phyloP scores from a whole-genome alignment of 495 filamentous ascomycete species.

The Penicillium alfredii region DNA sequence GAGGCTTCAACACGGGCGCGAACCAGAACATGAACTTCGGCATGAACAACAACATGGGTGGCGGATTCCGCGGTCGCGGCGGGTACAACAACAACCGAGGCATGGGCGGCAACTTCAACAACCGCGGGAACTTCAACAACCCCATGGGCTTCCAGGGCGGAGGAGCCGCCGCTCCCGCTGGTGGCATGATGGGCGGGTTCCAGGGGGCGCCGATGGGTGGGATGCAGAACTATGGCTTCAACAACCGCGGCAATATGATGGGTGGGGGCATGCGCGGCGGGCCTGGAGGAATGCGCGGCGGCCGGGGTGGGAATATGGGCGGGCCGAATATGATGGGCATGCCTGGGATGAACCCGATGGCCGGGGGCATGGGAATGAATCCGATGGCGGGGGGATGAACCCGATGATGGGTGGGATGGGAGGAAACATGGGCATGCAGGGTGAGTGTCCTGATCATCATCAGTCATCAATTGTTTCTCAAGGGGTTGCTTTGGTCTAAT shows the following conservation, averaged over 20 bases:
- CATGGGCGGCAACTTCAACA: slow-evolving; percentile 32
- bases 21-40: slow-evolving; percentile 33
- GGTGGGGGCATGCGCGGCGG: slow-evolving; percentile 63
- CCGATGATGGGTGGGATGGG: slow-evolving; percentile 55
- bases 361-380: slow-evolving; percentile 61
- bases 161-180: too few species aligned
- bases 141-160: slow-evolving; percentile 46
- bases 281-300: slow-evolving; percentile 62
- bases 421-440: slow-evolving; percentile 55
- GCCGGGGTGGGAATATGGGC: slow-evolving; percentile 55
- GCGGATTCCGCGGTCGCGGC: slow-evolving; percentile 46
- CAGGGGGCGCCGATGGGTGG: slow-evolving; percentile 47
- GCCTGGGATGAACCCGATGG: slow-evolving; percentile 46
- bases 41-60: slow-evolving; percentile 29
- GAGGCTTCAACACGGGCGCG: slow-evolving; percentile 26
- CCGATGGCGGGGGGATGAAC: slow-evolving; percentile 50
- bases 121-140: slow-evolving; percentile 36
- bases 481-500: slow-evolving; percentile 6
- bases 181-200: slow-evolving; percentile 62
- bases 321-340: slow-evolving; percentile 52
- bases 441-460: slow-evolving; percentile 33
- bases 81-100: slow-evolving; percentile 40
- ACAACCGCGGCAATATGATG: slow-evolving; percentile 61
- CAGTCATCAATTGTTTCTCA: neutral
- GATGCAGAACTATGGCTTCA: slow-evolving; percentile 56